Percentiles rank a stretch among this genome's conserved stretches.
These are phyloP conservation scores for Pythium apleroticum DNA, from an alignment of 352 stramenopile species.

Conservation along the genomic window DNA sequence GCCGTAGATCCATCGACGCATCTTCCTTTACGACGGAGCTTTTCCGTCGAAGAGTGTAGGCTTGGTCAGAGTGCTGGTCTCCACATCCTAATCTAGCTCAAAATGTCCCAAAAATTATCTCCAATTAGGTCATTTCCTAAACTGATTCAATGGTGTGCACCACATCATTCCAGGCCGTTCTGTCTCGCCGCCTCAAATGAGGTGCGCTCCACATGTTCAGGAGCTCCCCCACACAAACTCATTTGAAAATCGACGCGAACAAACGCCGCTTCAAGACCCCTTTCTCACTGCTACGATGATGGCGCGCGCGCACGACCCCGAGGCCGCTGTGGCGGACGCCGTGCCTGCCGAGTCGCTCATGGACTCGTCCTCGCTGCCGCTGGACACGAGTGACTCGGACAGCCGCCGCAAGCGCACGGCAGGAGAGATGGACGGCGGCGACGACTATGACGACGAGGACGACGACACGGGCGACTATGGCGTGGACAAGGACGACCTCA, in stretches of 20 bases:
- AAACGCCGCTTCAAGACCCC: slow-evolving; percentile 2
- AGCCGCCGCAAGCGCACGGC: slow-evolving; percentile 36
- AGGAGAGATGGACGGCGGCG: slow-evolving; percentile 31
- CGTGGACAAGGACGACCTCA: slow-evolving; percentile 27
- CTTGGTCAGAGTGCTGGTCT: neutral
- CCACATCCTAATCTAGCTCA: neutral
- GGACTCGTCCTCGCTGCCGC: slow-evolving; percentile 36
- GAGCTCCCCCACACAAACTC: slow-evolving; percentile 5
- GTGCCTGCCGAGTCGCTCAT: slow-evolving; percentile 33
- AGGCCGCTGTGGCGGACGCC: neutral
- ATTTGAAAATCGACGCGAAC: neutral
- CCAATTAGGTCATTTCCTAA: neutral
- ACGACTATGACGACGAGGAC: slow-evolving; percentile 47
- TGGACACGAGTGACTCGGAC: slow-evolving; percentile 35
- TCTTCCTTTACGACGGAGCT: neutral
- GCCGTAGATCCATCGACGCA: slow-evolving; percentile 16
- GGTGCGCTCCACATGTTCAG: slow-evolving; percentile 15
- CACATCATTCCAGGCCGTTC: slow-evolving; percentile 1
- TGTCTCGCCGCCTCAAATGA: slow-evolving; percentile 20
- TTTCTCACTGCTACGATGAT: slow-evolving; percentile 6
- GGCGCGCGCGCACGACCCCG: slow-evolving; percentile 6
- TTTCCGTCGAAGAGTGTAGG: too few species aligned
- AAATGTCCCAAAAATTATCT: neutral
- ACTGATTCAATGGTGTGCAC: neutral
- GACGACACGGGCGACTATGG: slow-evolving; percentile 38